Base-by-base conservation (phyloP, 106 monocot species). In the Alisma plantagoaquatica region DNA sequence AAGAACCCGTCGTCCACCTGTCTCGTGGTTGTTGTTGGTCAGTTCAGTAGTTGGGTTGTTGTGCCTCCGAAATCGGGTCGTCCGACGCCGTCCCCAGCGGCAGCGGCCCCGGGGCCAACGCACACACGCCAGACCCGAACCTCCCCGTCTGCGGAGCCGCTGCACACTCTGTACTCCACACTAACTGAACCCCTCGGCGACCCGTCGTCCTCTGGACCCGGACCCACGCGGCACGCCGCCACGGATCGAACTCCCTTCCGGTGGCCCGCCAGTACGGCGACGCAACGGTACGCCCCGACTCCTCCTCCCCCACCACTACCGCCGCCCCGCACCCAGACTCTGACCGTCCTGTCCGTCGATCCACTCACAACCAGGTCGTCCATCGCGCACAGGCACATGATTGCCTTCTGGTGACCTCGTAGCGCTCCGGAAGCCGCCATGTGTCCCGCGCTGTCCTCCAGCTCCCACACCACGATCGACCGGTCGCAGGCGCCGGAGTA, bases 401-500 rank as follows among this genome's bases (percentile, higher is more conserved):
- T 46, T 1, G 79, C 79, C 65, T 54, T 72, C 3, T 20, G 18
- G 57, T 85, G 84, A 2, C 84, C 84, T 16, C 72, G n/a, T 24
- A 79, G 56, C 14, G 65, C 72, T 3, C 63, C 70, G 33, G 58
- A 48, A 8, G 49, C 61, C 29, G 4, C 48, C 79, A 80, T 76
- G 51, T 65, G 57, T n/a, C 54, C 75, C 29, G 64, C 80, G 28
- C 27, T 3, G 35, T 22, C 44, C 44, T 1, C 61, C 41, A 55
- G 32, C 62, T 76, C 76, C 84, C 84, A 85, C 29, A 85, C 84
- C 7, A 76, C 11, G 11, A 85, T 69, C 23, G 70, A 62, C 24
- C 73, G 61, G 54, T 85, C 84, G 49, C 73, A 49, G 3, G 55
- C 72, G 3, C 84, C 84, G 5, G 84, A 80, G 70, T 85, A 85